Evolutionary conservation across 139 green algal genomes (phyloP).

Genomic region (Coelastrella sp.): DNA sequence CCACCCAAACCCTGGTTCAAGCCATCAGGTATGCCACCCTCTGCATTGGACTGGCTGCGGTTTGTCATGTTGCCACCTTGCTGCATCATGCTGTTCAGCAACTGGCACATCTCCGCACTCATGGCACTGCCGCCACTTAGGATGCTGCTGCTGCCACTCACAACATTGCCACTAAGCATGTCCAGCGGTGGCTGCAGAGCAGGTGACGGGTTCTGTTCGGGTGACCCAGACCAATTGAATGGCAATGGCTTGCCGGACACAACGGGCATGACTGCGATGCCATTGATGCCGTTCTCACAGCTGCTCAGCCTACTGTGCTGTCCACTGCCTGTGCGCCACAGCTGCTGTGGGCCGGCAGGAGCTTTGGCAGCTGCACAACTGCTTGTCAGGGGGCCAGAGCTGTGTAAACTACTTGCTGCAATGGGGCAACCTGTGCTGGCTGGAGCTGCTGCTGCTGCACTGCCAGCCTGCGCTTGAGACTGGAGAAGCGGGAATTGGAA

Average conservation of each 20-base stretch:
- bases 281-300: neutral
- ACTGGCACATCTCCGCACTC: neutral
- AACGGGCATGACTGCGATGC: neutral
- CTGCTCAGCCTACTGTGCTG: neutral
- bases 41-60: neutral
- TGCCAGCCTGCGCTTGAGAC: neutral
- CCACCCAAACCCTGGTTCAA: neutral
- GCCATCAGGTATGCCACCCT: neutral
- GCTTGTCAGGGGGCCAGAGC: no score
- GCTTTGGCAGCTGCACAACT: neutral
- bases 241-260: neutral
- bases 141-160: conserved; percentile 2
- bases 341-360: neutral
- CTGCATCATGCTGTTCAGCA: neutral
- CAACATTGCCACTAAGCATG: neutral
- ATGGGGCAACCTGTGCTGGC: no score
- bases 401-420: no score
- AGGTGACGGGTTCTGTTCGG: neutral
- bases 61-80: neutral
- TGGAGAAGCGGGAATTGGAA: neutral
- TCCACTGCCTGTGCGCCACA: neutral
- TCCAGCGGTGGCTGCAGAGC: neutral
- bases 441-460: neutral
- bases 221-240: neutral
- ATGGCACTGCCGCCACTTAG: neutral